Evolutionary conservation across 2,329 filamentous ascomycete species (phyloP).

Genomic region (Eurotiales sp.): DNA sequence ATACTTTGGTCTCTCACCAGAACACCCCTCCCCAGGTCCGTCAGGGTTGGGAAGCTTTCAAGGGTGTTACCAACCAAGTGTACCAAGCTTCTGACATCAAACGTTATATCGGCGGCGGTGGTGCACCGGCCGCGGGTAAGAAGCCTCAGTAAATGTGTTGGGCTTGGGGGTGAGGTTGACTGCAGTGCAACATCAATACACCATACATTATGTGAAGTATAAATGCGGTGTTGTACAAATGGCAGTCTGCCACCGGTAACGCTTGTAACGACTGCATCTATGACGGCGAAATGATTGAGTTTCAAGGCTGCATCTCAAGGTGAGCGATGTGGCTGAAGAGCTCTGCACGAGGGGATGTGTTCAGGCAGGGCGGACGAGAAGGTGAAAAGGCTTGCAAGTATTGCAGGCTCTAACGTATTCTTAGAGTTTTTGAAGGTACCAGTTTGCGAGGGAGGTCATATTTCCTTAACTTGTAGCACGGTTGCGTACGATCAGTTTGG

Average conservation of each 20-base stretch:
- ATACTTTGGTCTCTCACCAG: slow-evolving; percentile 80
- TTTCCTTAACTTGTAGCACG: slow-evolving; percentile 8
- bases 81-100: slow-evolving; percentile 74
- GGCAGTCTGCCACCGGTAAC: slow-evolving; percentile 3
- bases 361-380: not conserved
- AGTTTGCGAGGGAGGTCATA: slow-evolving; percentile 1
- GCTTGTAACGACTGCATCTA: slow-evolving; percentile 13
- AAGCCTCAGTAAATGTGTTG: slow-evolving; percentile 43
- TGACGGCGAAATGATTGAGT: slow-evolving; percentile 8
- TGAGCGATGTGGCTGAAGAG: slow-evolving; percentile 1
- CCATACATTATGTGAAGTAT: not conserved
- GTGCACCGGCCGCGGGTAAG: slow-evolving; percentile 38
- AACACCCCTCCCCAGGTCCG: slow-evolving; percentile 76
- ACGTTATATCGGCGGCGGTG: slow-evolving; percentile 65
- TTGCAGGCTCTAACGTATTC: not conserved
- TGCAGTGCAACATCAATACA: not conserved
- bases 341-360: not conserved
- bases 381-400: not conserved
- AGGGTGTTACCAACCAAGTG: slow-evolving; percentile 68
- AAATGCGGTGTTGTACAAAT: not conserved
- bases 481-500: slow-evolving; percentile 5
- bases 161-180: not conserved
- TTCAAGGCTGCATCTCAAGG: slow-evolving; percentile 2
- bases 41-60: slow-evolving; percentile 75
- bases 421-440: not conserved